Evolutionary conservation across 306 rosid genomes (phyloP), one percentile per base, ranked within the genome.

Genomic region (Rosa rugosa): DNA sequence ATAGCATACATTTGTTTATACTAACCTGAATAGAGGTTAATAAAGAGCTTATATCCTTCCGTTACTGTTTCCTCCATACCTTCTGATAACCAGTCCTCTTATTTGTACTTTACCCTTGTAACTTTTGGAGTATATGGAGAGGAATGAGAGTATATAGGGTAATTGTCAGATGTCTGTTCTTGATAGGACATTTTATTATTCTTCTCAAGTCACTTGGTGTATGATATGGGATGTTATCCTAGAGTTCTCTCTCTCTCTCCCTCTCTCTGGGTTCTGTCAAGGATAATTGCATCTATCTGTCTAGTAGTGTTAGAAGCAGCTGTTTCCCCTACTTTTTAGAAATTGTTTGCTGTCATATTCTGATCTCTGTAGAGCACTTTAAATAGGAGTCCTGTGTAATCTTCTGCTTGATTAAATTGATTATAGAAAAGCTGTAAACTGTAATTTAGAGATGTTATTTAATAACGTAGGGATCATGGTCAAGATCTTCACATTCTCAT

Each of bases 391-490:
- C 46, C n/a, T 22, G 31, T 68, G 40, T 65, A 20, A 9, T 9
- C 31, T 27, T 75, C 50, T 51, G 25, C 49, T 54, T 14, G 60
- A 25, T 45, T 38, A 22, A 31, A 50, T 23, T 16, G 73, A 76
- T 66, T 49, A 9, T 76, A 18, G 76, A 80, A 75, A 66, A 72
- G 44, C 56, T 73, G 20, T 22, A 22, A 18, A 60, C 23, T 14
- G 63, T 75, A 31, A 51, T 25, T 9, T 11, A 27, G 36, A 75
- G 71, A 17, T 51, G 77, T 83, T 68, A 54, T 47, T 77, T 66
- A 60, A 80, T n/a, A 69, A 83, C 84, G 42, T 74, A 96, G 99
- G 99, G 99, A 14, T 93, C 99, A 44, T 96, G 99, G 99, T 91
- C 94, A 54, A 92, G 90, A 70, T 93, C 94, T 81, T 84, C 88